These are phyloP conservation scores for Mycena polygramma DNA, from an alignment of 768 basidiomycete genomes.

Conservation along the genomic window DNA sequence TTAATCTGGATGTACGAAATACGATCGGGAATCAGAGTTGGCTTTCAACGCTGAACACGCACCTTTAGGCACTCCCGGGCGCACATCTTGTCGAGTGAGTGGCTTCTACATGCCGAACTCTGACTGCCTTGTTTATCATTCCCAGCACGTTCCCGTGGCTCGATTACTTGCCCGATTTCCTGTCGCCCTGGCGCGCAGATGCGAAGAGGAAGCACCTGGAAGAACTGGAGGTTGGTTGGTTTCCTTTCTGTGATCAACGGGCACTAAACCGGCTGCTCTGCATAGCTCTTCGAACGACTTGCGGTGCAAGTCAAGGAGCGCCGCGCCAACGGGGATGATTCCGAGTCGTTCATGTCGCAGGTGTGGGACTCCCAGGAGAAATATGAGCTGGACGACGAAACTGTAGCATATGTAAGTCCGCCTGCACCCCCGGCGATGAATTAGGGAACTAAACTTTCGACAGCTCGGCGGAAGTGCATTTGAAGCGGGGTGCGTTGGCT, in stretches of 20 bases:
- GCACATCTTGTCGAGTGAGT: slow-evolving; percentile 15
- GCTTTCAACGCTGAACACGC: no score
- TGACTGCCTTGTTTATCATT: neutral
- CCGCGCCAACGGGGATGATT: slow-evolving; percentile 4
- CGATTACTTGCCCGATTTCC: slow-evolving; percentile 18
- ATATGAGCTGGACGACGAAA: slow-evolving; percentile 18
- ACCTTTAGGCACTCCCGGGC: slow-evolving; percentile 7
- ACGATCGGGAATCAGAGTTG: neutral
- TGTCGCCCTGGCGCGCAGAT: slow-evolving; percentile 1
- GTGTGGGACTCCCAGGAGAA: slow-evolving; percentile 8
- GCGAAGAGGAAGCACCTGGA: slow-evolving; percentile 10
- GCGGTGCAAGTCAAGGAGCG: slow-evolving; percentile 9
- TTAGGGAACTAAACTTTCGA: no score
- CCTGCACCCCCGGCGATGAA: neutral
- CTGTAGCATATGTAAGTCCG: slow-evolving; percentile 14
- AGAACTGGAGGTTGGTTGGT: slow-evolving; percentile 2
- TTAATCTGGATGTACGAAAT: neutral
- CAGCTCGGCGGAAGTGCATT: slow-evolving; percentile 15
- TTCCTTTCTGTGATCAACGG: neutral
- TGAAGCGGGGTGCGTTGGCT: slow-evolving; percentile 3
- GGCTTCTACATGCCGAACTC: neutral
- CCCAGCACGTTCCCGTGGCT: slow-evolving; percentile 6
- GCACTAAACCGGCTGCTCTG: neutral
- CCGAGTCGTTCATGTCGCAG: slow-evolving; percentile 11
- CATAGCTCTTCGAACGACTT: slow-evolving; percentile 8